Evolutionary conservation across 202 grass and related monocot genomes (phyloP), one percentile per base, ranked within the genome.

Genomic region (Elaeis oleifera): DNA sequence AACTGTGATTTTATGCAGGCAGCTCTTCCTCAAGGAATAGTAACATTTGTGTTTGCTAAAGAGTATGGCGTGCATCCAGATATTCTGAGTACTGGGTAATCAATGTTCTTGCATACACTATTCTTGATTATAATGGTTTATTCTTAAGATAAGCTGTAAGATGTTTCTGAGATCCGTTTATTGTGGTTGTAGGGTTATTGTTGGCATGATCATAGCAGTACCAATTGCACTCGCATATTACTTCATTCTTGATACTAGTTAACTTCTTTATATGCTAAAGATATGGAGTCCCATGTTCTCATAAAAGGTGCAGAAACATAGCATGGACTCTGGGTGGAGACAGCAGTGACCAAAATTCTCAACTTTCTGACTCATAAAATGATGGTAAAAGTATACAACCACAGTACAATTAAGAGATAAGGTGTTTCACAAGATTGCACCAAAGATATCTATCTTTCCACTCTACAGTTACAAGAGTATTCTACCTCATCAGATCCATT

Each of bases 1-100:
- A 24, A 15, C 51, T 24, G 58, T 59, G 13, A 53, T 71, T 77
- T 63, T 54, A 11, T 23, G 14, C 78, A 96, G 91, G 87, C 91
- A 71, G 78, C 83, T 76, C 78, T 96, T 79, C 91, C 91, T 55
- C 91, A 96, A 83, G 91, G 91, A 58, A 85, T 96, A 58, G 87
- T 90, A n/a, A 72, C 90, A 61, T 96, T 90, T 58, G 90, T 96
- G 19, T 90, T 96, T 56, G 90, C 90, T 0, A 90, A 85, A 61
- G 91, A 90, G 70, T 96, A 96, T 20, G 78, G 76, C 49, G 76
- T 96, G 21, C 91, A 90, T 39, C 78, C 91, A 52, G 81, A 90
- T 58, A 88, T 90, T 65, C 44, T 96, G 28, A 96, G 91, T 60
- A 90, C 80, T 11, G 79, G 83, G 91, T 90, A 87, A 76, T 59